A percentile compares a stretch with the other conserved stretches of the same genome.
These are phyloP conservation scores for Dioscorea cayenensis DNA, from an alignment of 116 monocot species.

Conservation along the genomic window DNA sequence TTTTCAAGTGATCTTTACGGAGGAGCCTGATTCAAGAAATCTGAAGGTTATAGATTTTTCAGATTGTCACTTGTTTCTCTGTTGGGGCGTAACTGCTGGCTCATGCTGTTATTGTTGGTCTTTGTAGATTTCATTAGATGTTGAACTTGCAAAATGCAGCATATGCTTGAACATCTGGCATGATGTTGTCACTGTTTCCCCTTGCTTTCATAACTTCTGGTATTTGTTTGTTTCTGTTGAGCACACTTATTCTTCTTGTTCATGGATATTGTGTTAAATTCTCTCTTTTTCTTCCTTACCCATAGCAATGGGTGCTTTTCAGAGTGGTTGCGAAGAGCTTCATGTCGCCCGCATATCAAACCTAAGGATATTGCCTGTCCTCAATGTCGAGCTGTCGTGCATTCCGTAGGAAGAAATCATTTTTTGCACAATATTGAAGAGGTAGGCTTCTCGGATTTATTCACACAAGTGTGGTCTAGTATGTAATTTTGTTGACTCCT, in stretches of 20 bases:
- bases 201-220: slow-evolving; percentile 99
- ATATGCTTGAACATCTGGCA: slow-evolving; percentile 99
- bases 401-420: slow-evolving; percentile 90
- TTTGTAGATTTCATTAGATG: slow-evolving; percentile 68
- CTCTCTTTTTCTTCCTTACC: slow-evolving; percentile 2
- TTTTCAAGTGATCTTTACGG: not conserved
- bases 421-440: slow-evolving; percentile 89
- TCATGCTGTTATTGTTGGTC: not conserved
- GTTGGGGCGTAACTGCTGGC: not conserved
- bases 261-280: not conserved
- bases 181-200: slow-evolving; percentile 96
- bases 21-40: not conserved
- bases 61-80: not conserved
- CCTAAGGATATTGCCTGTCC: slow-evolving; percentile 50
- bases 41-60: slow-evolving; percentile 2
- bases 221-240: slow-evolving; percentile 16
- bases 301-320: slow-evolving; percentile 96
- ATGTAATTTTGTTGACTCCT: not conserved
- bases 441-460: slow-evolving; percentile 23
- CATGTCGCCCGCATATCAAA: slow-evolving; percentile 28
- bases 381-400: slow-evolving; percentile 63
- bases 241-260: not conserved
- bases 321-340: slow-evolving; percentile 83
- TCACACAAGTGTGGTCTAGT: not conserved
- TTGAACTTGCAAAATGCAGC: slow-evolving; percentile 93